Evolutionary conservation across 495 filamentous ascomycete genomes (phyloP), one percentile per base, ranked within the genome.

Genomic region (Baudoinia panamericana): DNA sequence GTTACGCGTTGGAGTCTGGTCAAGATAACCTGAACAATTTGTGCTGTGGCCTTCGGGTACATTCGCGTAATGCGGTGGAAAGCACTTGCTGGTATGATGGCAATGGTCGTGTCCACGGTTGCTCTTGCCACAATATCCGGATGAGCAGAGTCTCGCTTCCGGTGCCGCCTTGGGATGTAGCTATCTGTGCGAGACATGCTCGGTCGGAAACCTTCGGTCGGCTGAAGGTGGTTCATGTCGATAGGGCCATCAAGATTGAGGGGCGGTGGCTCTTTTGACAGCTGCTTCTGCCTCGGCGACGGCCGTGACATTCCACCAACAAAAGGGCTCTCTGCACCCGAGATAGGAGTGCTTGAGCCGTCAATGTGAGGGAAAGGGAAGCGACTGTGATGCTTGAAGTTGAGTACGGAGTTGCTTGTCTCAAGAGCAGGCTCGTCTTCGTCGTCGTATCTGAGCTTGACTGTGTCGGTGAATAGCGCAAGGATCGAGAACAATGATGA

Each of bases 401-500:
- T 25, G 10, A 16, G 19, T 16, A 25, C 45, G 4, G 57, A 45
- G n/a, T 21, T 34, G 26, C 38, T 48, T 8, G 49, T 41, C 10
- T 51, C 51, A 2, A 26, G 6, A 17, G 28, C 28, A 3, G 23
- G 16, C 4, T 51, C 43, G 4, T 46, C 66, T 28, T 54, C 57
- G 12, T 70, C 66, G 22, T 78, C 74, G 34, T 76, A 68, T 19
- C 75, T 73, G 22, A 96, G 62, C 44, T 84, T 78, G 30, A 97
- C 75, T 54, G 95, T 85, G 58, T 96, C 90, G 4, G 90, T 96
- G 52, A 97, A 97, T 0, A 97, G 65, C 2, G 85, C 90, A 54
- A 97, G 76, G 39, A 97, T 93, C 1, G 92, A 94, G 61, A 97
- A 97, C 5, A 97, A 61, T 0, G 90, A 96, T 20, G 90, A 96